phyloP scores from a whole-genome alignment of 148 eudicot genomes.

The Persicaria tinctoria region DNA sequence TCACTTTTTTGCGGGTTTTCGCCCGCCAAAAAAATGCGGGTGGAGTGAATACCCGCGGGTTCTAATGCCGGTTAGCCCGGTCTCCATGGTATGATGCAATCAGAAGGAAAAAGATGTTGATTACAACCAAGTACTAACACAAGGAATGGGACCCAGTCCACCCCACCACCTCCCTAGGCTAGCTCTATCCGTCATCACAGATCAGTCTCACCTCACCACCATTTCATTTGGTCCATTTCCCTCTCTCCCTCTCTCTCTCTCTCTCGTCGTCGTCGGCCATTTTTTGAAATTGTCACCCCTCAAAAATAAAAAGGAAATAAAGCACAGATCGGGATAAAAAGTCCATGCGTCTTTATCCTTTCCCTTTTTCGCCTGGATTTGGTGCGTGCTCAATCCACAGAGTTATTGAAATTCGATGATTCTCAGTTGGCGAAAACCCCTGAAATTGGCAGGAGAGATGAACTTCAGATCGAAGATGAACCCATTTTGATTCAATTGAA shows the following conservation, averaged over 20 bases:
- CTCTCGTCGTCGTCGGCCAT: constrained; percentile 7
- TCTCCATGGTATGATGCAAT: background rate
- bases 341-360: constrained; percentile 5
- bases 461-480: background rate
- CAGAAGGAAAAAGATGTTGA: background rate
- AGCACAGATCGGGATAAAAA: background rate
- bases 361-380: background rate
- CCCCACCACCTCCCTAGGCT: background rate
- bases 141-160: background rate
- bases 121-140: background rate
- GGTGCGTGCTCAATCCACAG: background rate
- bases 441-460: background rate
- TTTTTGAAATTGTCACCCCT: background rate
- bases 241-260: background rate
- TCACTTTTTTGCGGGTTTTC: too few relatives aligned
- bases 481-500: constrained; percentile 2
- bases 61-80: too few relatives aligned
- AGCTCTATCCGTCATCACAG: background rate
- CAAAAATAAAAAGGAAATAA: background rate
- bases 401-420: background rate
- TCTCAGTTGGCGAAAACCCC: background rate
- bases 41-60: too few relatives aligned
- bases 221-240: background rate
- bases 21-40: too few relatives aligned
- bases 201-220: too few relatives aligned